phyloP scores from a whole-genome alignment of 2,329 filamentous ascomycete genomes.

The Botryotinia convoluta region DNA sequence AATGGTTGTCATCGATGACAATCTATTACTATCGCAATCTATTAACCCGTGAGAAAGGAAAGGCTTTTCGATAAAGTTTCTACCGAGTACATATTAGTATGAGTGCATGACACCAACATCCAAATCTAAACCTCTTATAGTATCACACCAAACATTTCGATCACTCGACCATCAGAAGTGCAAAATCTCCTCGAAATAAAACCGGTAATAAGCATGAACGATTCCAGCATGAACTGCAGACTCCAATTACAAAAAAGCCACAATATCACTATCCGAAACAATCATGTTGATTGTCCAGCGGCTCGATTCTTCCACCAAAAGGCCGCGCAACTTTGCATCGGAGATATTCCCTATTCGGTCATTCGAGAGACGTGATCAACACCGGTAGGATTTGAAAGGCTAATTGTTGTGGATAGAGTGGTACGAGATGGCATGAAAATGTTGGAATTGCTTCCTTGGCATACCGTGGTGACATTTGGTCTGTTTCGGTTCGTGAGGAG shows the following conservation, averaged over 20 bases:
- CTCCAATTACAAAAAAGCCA: conserved; percentile 10
- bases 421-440: conserved; percentile 14
- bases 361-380: conserved; percentile 5
- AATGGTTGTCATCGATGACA: neutral
- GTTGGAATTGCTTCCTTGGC: conserved; percentile 1
- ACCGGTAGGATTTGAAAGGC: neutral
- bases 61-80: neutral
- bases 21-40: neutral
- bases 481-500: neutral
- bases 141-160: neutral
- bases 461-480: neutral
- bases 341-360: conserved; percentile 9
- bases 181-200: neutral
- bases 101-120: neutral
- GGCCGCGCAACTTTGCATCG: conserved; percentile 21
- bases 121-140: neutral
- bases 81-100: neutral
- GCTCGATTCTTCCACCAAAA: conserved; percentile 13
- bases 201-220: conserved; percentile 5
- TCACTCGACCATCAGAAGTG: neutral
- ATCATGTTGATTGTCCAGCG: conserved; percentile 4
- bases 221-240: neutral
- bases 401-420: neutral
- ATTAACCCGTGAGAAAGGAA: neutral
- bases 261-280: conserved; percentile 10